A percentile compares a stretch with the other conserved stretches of the same genome.
Conservation (phyloP, 1,139 yeast genomes). For the Insectozyma bohioensis region DNA sequence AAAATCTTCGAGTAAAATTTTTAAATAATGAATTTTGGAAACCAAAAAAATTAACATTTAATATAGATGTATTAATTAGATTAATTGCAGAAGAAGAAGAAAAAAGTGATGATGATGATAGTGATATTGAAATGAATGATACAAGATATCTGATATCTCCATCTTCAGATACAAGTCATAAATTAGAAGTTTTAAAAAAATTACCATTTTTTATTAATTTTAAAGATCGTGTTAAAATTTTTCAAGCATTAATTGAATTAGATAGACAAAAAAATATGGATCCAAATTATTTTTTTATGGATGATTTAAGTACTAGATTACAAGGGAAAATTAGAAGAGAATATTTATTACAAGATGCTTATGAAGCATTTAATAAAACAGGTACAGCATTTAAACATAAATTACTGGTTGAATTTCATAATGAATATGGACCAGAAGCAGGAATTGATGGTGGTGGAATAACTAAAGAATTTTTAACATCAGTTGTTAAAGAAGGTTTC, state of each 20-base stretch:
- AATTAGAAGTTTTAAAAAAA: conserved; percentile 53
- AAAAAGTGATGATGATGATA: conserved; percentile 17
- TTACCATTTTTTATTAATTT: conserved; percentile 83
- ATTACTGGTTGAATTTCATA: conserved; percentile 64
- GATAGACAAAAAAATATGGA: conserved; percentile 40
- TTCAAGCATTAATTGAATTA: conserved; percentile 59
- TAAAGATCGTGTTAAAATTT: conserved; percentile 66
- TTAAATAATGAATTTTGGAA: conserved; percentile 61
- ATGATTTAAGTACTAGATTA: conserved; percentile 15
- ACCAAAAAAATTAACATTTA: conserved; percentile 26
- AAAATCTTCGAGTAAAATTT: conserved; percentile 66
- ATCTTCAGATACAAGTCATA: conserved; percentile 13
- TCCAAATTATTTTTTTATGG: conserved; percentile 5
- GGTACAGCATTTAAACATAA: conserved; percentile 54
- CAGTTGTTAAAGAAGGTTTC: conserved; percentile 72
- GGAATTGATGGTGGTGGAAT: conserved; percentile 98
- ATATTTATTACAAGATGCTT: conserved; percentile 72
- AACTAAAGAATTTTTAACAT: conserved; percentile 84
- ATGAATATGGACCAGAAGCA: conserved; percentile 69
- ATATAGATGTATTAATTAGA: conserved; percentile 30
- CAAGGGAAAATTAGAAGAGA: conserved; percentile 68
- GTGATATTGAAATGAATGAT: conserved; percentile 16
- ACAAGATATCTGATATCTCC: background rate
- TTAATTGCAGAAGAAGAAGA: conserved; percentile 42
- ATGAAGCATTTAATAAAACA: conserved; percentile 45